Conservation (phyloP, 2,329 filamentous ascomycete species). For the Fusarium proliferatum region DNA sequence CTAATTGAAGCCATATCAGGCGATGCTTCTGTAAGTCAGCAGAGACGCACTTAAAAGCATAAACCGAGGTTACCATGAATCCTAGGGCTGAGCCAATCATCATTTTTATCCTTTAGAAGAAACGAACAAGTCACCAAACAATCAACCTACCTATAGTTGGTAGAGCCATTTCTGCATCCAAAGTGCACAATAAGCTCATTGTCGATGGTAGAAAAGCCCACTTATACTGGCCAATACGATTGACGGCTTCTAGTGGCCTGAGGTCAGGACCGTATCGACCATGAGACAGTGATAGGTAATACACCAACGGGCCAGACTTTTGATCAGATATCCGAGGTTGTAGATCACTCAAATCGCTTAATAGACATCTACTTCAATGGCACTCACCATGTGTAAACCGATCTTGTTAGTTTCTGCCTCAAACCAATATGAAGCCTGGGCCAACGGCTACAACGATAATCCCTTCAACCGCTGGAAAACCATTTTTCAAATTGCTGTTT, state of each 20-base stretch:
- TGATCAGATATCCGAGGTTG: neutral
- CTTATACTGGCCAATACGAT: neutral
- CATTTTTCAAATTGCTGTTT: neutral
- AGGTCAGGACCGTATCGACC: neutral
- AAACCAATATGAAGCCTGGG: neutral
- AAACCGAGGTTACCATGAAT: neutral
- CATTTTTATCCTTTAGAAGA: neutral
- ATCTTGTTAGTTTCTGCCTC: neutral
- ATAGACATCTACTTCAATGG: neutral
- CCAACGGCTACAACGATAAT: neutral
- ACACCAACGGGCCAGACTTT: neutral
- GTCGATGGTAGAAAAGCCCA: neutral
- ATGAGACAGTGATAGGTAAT: neutral
- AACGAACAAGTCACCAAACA: neutral
- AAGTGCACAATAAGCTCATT: neutral
- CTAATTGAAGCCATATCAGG: neutral
- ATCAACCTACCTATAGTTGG: no score
- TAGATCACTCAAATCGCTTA: neutral
- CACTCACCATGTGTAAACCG: neutral
- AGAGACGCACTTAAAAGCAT: neutral
- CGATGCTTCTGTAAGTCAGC: neutral
- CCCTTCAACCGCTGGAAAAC: neutral
- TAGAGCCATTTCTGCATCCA: neutral
- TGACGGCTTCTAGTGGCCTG: fast-evolving
- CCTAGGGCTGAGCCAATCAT: neutral